Percentiles rank a stretch among this genome's conserved stretches.
These are phyloP conservation scores for Dacryopinax spathularia DNA, from an alignment of 768 basidiomycete genomes.

Conservation along the genomic window DNA sequence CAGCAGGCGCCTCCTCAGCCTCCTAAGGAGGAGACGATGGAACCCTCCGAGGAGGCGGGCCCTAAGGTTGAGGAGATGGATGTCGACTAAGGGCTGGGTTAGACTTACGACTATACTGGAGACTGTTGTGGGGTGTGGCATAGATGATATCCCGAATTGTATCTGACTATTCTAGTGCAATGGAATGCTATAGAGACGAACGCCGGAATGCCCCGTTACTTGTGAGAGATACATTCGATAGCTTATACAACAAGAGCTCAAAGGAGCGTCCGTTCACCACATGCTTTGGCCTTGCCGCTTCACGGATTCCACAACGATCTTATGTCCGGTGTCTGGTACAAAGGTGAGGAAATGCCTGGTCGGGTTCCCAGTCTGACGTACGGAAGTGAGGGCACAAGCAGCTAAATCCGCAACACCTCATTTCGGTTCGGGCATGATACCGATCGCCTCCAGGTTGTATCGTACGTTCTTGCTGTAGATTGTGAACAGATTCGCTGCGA, in stretches of 20 bases:
- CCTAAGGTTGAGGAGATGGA: constrained; percentile 26
- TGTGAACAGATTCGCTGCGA: constrained; percentile 66
- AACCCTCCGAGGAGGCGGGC: constrained; percentile 11
- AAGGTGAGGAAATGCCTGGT: too few relatives aligned
- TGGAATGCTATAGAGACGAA: not conserved
- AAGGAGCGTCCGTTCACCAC: too few relatives aligned
- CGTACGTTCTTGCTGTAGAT: constrained; percentile 89
- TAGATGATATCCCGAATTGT: not conserved
- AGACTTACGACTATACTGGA: not conserved
- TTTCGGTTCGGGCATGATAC: constrained; percentile 6
- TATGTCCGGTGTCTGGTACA: too few relatives aligned
- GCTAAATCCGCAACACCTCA: not conserved
- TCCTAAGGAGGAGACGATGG: constrained; percentile 17
- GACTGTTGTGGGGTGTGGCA: not conserved
- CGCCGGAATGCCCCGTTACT: too few relatives aligned
- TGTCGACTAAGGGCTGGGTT: constrained; percentile 15
- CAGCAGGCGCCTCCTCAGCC: constrained; percentile 13
- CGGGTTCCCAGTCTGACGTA: too few relatives aligned
- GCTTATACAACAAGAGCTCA: too few relatives aligned
- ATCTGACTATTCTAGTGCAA: not conserved
- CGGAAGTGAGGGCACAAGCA: too few relatives aligned
- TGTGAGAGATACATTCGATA: too few relatives aligned
- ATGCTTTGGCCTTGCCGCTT: too few relatives aligned
- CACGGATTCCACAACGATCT: too few relatives aligned
- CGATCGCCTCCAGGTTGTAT: constrained; percentile 64